Base-by-base conservation (phyloP, 441 rosid genomes). In the Omphalea diandra region DNA sequence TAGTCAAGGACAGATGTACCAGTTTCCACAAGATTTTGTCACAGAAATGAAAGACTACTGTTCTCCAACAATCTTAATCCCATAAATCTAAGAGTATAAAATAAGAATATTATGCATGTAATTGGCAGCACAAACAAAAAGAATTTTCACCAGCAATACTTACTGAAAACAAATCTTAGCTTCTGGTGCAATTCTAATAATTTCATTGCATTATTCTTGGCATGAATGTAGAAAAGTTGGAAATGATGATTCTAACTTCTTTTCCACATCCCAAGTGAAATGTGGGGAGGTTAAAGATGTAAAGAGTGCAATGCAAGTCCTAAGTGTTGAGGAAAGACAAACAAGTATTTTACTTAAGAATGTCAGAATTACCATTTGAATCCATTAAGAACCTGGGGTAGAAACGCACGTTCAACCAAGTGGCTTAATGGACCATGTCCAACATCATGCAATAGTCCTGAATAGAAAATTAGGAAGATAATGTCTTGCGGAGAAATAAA, bases 361-460 rank as follows among this genome's bases (percentile, higher is more conserved):
- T 52, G 36, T 36, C 32, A 54, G 31, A 70, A 67, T 76, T 70
- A 86, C 95, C 95, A 89, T 49, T 75, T 65, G 44, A 57, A 57
- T 73, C 77, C 84, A 54, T 63, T 67, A 27, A 73, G 67, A 76
- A 84, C 80, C 55, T 33, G 79, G 5, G 87, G 92, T 65, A 89
- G 86, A 77, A 87, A 86, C 60, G 53, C 87, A 7, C 77, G 77
- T 82, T 89, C 96, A 78, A 89, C 87, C 77, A 79, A 38, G 86
- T 87, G 89, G 74, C 93, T 87, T 78, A 87, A 89, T 49, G 96
- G 93, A 32, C 93, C 96, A 78, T 89, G 96, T 53, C 96, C 96
- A 73, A 89, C 83, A 85, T 89, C 96, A 80, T 89, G 96, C 75
- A 89, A 76, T n/a, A 89, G 78, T 78, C 96, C 96, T 86, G 63